phyloP scores from a whole-genome alignment of 1,139 yeast genomes.

The Suhomyces atakaporum region DNA sequence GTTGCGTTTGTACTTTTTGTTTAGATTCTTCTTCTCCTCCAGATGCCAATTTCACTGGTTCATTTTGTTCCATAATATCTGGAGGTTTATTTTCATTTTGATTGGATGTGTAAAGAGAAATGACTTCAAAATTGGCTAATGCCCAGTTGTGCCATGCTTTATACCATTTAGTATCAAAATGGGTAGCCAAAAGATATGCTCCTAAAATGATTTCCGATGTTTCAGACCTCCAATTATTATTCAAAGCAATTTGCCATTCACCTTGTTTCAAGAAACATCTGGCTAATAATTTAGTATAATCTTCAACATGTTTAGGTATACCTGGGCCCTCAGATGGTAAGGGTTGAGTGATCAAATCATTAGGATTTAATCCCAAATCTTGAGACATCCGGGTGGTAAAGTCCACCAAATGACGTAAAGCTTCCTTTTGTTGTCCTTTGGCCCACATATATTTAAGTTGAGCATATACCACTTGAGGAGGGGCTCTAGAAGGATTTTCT shows the following conservation, averaged over 20 bases:
- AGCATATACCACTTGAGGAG: slow-evolving; percentile 96
- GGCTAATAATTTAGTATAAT: slow-evolving; percentile 84
- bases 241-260: slow-evolving; percentile 91
- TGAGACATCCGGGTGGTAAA: slow-evolving; percentile 90
- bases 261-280: slow-evolving; percentile 97
- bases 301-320: slow-evolving; percentile 73
- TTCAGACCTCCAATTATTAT: slow-evolving; percentile 78
- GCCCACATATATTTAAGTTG: slow-evolving; percentile 98
- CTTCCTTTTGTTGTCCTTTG: slow-evolving; percentile 84
- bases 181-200: slow-evolving; percentile 90
- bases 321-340: slow-evolving; percentile 76
- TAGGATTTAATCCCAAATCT: slow-evolving; percentile 76
- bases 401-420: slow-evolving; percentile 80
- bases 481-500: slow-evolving; percentile 73
- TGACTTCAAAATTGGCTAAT: slow-evolving; percentile 91
- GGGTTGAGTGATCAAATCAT: slow-evolving; percentile 87
- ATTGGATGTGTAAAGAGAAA: slow-evolving; percentile 59
- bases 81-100: slow-evolving; percentile 27
- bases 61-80: slow-evolving; percentile 30
- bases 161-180: slow-evolving; percentile 90
- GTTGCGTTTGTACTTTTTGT: slow-evolving; percentile 22
- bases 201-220: slow-evolving; percentile 81
- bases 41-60: slow-evolving; percentile 22
- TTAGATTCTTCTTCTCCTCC: slow-evolving; percentile 16
- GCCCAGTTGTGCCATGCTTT: slow-evolving; percentile 99